These are phyloP conservation scores for Heritiera littoralis DNA, from an alignment of 345 rosid species.

Conservation along the genomic window DNA sequence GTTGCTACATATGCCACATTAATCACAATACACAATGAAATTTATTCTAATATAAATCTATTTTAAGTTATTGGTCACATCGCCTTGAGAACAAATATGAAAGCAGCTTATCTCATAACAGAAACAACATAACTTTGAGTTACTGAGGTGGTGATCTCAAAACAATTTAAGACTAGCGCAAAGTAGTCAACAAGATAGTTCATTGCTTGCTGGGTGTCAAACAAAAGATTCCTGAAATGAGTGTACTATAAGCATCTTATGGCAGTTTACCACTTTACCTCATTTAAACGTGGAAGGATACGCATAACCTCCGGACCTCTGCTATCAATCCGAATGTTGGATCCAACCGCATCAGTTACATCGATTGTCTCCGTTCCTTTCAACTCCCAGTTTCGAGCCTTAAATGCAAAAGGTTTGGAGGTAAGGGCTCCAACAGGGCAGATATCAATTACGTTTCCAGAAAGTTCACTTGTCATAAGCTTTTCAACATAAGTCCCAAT, in stretches of 20 bases:
- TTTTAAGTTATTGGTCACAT: background rate
- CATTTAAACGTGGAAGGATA: constrained; percentile 84
- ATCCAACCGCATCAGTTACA: constrained; percentile 95
- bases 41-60: background rate
- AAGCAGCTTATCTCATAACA: constrained; percentile 6
- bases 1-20: background rate
- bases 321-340: constrained; percentile 94
- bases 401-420: constrained; percentile 97
- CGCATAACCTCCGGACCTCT: constrained; percentile 99
- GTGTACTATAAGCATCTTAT: background rate
- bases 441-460: constrained; percentile 96
- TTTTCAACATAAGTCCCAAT: constrained; percentile 98
- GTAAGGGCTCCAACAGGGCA: constrained; percentile 99
- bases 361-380: constrained; percentile 97
- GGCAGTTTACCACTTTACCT: constrained; percentile 46
- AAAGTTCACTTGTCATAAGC: constrained; percentile 99
- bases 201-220: background rate
- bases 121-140: background rate
- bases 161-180: background rate
- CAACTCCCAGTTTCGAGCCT: constrained; percentile 99
- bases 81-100: background rate
- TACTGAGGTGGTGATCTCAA: background rate
- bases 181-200: background rate
- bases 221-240: constrained; percentile 1
- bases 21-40: background rate